Evolutionary conservation across 192 early-diverging fungal species (phyloP), one percentile per base, ranked within the genome.

Genomic region (Entophlyctis luteolus): DNA sequence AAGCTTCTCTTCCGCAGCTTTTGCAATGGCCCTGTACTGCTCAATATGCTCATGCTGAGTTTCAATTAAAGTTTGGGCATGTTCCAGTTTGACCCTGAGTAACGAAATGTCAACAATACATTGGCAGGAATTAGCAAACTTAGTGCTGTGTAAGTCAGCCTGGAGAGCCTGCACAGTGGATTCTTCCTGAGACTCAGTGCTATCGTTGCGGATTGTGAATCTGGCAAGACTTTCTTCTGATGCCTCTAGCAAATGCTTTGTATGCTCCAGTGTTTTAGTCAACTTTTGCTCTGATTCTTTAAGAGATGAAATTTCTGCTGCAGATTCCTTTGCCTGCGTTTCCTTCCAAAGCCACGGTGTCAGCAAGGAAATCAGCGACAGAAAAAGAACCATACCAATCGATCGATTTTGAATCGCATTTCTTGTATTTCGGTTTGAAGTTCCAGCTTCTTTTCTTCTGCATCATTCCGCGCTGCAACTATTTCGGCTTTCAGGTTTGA

Each of bases 21-120:
- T 70, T 38, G 83, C 81, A 34, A 89, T 76, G 33, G 82, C 72
- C 68, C 84, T 81, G 73, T 82, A 83, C 56, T 83, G 77, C 25
- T 70, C 84, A 32, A 81, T 77, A 22, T 80, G 77, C 31, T 77
- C 76, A 31, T 82, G 77, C 47, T 78, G 70, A 0, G 79, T 59
- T 23, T 77, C 77, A 3, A 87, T 68, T 69, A 86, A 83, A 29
- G 81, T 76, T 34, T 84, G 80, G 20, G 80, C 49, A 18, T 35
- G 18, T 3, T 22, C 10, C 35, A 71, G 52, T 25, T 71, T 50
- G 36, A 33, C 23, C 29, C 68, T 70, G 56, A 3, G 5, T 32
- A 28, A n/a, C 14, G 3, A 20, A 28, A n/a, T 0, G 22, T 65
- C 62, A 50, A n/a, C 23, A 49, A 60, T 49, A 58, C 25, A 33